Evolutionary conservation across 345 rosid genomes (phyloP).

Genomic region (Viola odorata): DNA sequence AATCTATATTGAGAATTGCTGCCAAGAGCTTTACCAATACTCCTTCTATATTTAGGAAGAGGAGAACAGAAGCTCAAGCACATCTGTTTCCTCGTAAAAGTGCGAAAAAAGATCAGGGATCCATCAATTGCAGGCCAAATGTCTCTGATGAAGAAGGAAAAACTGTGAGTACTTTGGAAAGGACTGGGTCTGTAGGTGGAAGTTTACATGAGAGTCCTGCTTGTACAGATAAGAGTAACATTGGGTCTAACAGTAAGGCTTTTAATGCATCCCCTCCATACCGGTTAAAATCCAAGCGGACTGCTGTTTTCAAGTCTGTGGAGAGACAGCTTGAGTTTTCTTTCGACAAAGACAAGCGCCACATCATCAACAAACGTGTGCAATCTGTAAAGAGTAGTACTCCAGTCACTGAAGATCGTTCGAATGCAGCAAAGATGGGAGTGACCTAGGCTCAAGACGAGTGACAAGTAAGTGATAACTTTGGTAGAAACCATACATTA

Average conservation of each 20-base stretch:
- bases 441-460: slow-evolving; percentile 24
- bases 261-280: slow-evolving; percentile 89
- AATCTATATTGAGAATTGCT: slow-evolving; percentile 65
- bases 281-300: slow-evolving; percentile 70
- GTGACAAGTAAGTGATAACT: slow-evolving; percentile 29
- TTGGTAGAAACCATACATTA: slow-evolving; percentile 25
- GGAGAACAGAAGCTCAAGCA: slow-evolving; percentile 35
- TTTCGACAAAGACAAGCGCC: slow-evolving; percentile 38
- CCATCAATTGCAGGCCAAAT: slow-evolving; percentile 20
- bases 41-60: slow-evolving; percentile 85
- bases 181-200: slow-evolving; percentile 29
- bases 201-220: slow-evolving; percentile 32
- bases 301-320: slow-evolving; percentile 67
- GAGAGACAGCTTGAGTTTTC: slow-evolving; percentile 87
- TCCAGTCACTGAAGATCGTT: slow-evolving; percentile 32
- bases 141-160: slow-evolving; percentile 29
- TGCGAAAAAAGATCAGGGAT: slow-evolving; percentile 25
- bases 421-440: slow-evolving; percentile 24
- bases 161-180: slow-evolving; percentile 24
- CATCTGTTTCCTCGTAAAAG: slow-evolving; percentile 24
- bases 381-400: slow-evolving; percentile 26
- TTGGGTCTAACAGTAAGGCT: slow-evolving; percentile 36
- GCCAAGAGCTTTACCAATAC: slow-evolving; percentile 80
- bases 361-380: slow-evolving; percentile 35
- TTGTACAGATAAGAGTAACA: slow-evolving; percentile 24